Evolutionary conservation across 768 basidiomycete genomes (phyloP), one percentile per base, ranked within the genome.

Genomic region (Lactifluus echinatus): DNA sequence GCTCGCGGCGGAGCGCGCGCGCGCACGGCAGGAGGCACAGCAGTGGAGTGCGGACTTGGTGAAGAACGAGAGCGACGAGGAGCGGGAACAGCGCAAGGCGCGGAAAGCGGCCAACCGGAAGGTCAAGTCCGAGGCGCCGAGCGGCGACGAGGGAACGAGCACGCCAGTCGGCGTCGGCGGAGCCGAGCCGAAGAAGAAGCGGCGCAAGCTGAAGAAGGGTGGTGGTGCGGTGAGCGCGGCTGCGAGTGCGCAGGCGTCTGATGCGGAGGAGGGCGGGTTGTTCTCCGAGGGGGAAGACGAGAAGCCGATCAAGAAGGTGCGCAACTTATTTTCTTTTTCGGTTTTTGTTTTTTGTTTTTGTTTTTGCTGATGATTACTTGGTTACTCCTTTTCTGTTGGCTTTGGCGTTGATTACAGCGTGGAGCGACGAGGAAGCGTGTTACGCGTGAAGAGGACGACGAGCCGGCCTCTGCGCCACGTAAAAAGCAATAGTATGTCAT

Each of bases 361-460:
- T 29, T 52, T 15, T 23, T 43, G 39, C 23, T 17, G 10, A 23
- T 34, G 0, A 2, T 24, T 47, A 1, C 5, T 50, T n/a, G n/a
- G n/a, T n/a, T n/a, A n/a, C n/a, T 42, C 23, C 6, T 42, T 42
- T 23, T 42, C 21, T 21, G 29, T 51, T 31, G 50, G 29, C 43
- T 15, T 23, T 43, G 39, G 36, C 10, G 10, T 15, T 34, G 0
- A 2, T 24, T 47, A 1, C 43, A 31, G 46, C 77, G 75, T 74
- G 74, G 63, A 68, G 47, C 58, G 46, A 59, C 78, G 40, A 92
- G 88, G 76, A 91, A 86, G 73, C 79, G 87, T 11, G 81, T 85
- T 4, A 79, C 91, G 21, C 73, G 85, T 31, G 89, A 91, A 59
- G 88, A 89, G 10, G 90, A 92, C 37, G 88, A 86, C 10, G 90